These are phyloP conservation scores for Achaetomiella virescens DNA, from an alignment of 495 filamentous ascomycete species.

Conservation along the genomic window DNA sequence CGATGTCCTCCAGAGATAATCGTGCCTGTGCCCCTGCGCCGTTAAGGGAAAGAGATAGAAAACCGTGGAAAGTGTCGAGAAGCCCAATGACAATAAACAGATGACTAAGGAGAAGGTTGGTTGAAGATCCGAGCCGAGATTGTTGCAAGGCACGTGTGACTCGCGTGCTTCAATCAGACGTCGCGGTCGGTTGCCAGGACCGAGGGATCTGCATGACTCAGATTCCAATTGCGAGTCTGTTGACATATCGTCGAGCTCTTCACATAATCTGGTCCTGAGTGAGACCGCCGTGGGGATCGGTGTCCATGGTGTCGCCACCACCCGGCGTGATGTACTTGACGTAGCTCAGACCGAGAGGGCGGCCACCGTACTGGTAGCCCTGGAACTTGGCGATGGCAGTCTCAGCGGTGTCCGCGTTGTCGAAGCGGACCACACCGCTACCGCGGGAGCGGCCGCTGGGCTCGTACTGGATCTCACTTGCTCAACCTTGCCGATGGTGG, in stretches of 20 bases:
- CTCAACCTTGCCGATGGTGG: conserved; percentile 95
- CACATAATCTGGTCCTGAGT: conserved; percentile 99
- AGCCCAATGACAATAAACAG: conserved; percentile 4
- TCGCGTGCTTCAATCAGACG: neutral
- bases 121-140: neutral
- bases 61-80: conserved; percentile 17
- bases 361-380: conserved; percentile 93
- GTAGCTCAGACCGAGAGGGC: conserved; percentile 84
- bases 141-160: neutral
- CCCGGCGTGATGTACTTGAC: conserved; percentile 77
- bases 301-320: conserved; percentile 73
- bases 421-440: conserved; percentile 92
- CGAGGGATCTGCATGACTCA: neutral
- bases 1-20: neutral
- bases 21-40: neutral
- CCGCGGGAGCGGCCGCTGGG: conserved; percentile 91
- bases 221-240: neutral
- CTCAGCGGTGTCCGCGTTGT: conserved; percentile 74
- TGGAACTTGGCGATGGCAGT: conserved; percentile 96
- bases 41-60: conserved; percentile 2
- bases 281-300: conserved; percentile 64
- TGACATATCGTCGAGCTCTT: conserved; percentile 4
- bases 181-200: neutral
- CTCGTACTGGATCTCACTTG: conserved; percentile 97
- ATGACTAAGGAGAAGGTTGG: neutral